Base-by-base conservation (phyloP, 805 yeast genomes). In the Grigorovia yakushimaensis region DNA sequence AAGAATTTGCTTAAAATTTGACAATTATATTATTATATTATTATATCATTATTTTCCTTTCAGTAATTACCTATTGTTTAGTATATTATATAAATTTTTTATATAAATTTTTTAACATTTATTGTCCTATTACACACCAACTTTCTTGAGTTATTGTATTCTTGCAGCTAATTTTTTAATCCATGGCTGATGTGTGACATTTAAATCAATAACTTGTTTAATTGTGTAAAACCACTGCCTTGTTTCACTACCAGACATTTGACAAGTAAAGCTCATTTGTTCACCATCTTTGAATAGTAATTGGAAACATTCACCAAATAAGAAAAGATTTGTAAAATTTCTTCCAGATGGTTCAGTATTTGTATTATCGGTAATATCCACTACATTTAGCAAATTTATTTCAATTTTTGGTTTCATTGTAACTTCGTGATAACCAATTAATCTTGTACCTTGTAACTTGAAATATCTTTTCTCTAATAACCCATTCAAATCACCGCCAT, bases 401-500 rank as follows among this genome's bases (percentile, higher is more conserved):
- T 78, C 78, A 22, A 93, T 86, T 49, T 88, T 72, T 0, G 91
- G 77, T 58, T 81, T 82, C 62, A 70, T 78, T 2, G 83, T 71
- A 24, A 70, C 70, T 53, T 83, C 93, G 54, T 85, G 82, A 59
- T 82, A 86, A 0, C 96, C 96, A 46, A 81, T 72, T 54, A 89
- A 68, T 35, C 80, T 77, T 8, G 80, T 74, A 0, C 91, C 95
- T 42, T 75, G 70, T n/a, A 89, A 70, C 53, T 76, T 81, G 68
- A 82, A 88, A 66, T 66, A 86, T 48, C 97, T 73, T 53, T 84
- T 77, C 54, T 84, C 78, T 80, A 89, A 78, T 30, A 58, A 43
- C 24, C 73, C 69, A 15, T 73, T 76, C 54, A 93, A 77, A 67
- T 89, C 98, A 9, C 97, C 97, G 18, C 98, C 98, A 58, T 83